A percentile compares a stretch with the other conserved stretches of the same genome.
Conservation (phyloP, 2,329 filamentous ascomycete genomes). For the Sporothrix pseudoabietina region DNA sequence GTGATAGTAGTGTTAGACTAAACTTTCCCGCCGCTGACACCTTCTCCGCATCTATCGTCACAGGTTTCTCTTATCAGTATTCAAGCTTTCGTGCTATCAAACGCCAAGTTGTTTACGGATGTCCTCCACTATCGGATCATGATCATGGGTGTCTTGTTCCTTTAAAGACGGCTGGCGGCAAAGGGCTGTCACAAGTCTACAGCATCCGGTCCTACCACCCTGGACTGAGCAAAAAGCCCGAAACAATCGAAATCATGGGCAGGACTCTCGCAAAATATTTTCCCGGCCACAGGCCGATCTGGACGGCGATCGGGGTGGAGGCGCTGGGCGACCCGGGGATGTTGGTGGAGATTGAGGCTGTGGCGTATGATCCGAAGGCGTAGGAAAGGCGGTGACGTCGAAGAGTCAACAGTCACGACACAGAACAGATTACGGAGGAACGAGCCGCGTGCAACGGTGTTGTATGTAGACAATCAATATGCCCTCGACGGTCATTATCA, state of each 20-base stretch:
- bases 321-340: constrained; percentile 53
- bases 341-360: constrained; percentile 59
- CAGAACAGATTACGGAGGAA: not conserved
- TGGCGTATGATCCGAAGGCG: constrained; percentile 13
- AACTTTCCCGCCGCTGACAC: not conserved
- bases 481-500: not conserved
- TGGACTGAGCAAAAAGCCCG: constrained; percentile 45
- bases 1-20: not conserved
- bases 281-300: constrained; percentile 55
- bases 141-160: not conserved
- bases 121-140: not conserved
- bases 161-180: constrained; percentile 49
- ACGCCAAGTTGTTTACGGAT: not conserved
- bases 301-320: constrained; percentile 56
- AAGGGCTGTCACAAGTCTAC: constrained; percentile 40
- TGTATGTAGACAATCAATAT: not conserved
- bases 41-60: not conserved
- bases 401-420: not conserved
- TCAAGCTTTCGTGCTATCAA: not conserved
- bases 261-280: constrained; percentile 53
- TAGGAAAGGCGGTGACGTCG: not conserved
- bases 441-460: not conserved
- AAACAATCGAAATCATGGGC: constrained; percentile 47
- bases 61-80: not conserved
- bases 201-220: constrained; percentile 44